Evolutionary conservation across 352 stramenopile genomes (phyloP), one percentile per base, ranked within the genome.

Genomic region (Achlya hypogyna): DNA sequence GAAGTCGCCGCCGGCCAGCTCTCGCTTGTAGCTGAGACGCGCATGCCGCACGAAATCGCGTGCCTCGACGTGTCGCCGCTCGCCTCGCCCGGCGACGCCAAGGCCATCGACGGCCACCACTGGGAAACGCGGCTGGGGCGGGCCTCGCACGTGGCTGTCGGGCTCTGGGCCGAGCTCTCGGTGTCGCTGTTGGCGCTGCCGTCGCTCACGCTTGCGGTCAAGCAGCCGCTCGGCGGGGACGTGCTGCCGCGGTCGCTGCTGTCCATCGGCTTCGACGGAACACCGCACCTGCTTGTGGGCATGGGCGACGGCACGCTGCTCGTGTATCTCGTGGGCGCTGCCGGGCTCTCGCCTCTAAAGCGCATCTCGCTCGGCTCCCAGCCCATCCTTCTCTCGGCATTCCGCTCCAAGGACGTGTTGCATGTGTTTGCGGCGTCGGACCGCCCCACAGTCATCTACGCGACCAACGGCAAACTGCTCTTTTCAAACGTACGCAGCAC

Each of bases 391-490:
- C 73, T 99, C 47, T 90, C 91, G 42, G 86, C 82, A 27, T 98
- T 99, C 71, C 78, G 84, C 52, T 97, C 86, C 35, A 96, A 93
- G 60, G 91, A 96, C 47, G 86, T 91, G 49, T 96, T 80, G 25
- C 97, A 98, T 72, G 93, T 99, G 18, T 98, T 99, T 65, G 96
- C 96, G 22, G 89, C 95, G 23, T 98, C 93, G 60, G 96, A 99
- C 75, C 82, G 96, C 12, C 97, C 97, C 53, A 98, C 96, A 1
- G 94, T 99, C 8, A 97, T 99, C 23, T 99, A 99, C 72, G 89
- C 93, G 20, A 95, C 88, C 70, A 97, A 97, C 71, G 88, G 89
- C 58, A 98, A 98, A 71, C 74, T 99, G 12, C 84, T 97, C 40
- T 99, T 98, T 72, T 98, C 96, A 16, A 99, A 98, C 60, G 91